Conservation (phyloP, 768 basidiomycete species). For the Coprinopsis sp. region DNA sequence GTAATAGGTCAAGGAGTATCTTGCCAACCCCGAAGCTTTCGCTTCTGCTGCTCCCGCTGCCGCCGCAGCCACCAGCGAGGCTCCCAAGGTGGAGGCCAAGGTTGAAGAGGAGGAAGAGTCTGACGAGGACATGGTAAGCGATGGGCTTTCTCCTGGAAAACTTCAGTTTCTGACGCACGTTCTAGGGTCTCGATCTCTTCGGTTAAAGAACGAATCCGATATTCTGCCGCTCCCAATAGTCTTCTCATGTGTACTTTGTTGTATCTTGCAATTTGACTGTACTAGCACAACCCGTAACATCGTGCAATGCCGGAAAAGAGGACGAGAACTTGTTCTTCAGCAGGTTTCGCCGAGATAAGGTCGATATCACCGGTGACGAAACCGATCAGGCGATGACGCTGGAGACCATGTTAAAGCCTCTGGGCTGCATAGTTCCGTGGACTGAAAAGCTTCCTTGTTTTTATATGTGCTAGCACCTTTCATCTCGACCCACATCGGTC, state of each 20-base stretch:
- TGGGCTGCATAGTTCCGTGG: no score
- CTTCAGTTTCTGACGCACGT: constrained; percentile 18
- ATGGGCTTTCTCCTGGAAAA: neutral
- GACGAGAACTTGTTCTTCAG: neutral
- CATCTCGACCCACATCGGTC: constrained; percentile 25
- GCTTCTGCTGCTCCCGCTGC: constrained; percentile 71
- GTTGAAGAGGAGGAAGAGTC: constrained; percentile 83
- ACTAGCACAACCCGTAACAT: neutral
- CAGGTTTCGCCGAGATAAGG: neutral
- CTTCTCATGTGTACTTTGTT: constrained; percentile 10
- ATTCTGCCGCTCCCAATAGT: neutral
- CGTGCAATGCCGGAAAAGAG: constrained; percentile 5
- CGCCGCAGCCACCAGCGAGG: constrained; percentile 52
- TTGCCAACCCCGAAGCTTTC: constrained; percentile 98
- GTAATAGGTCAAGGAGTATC: constrained; percentile 84
- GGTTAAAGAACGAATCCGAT: constrained; percentile 46
- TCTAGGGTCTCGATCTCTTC: constrained; percentile 90
- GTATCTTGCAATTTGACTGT: constrained; percentile 8
- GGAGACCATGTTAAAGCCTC: no score
- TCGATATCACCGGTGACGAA: neutral
- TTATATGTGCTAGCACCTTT: constrained; percentile 22
- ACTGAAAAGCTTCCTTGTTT: neutral
- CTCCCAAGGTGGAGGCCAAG: constrained; percentile 63
- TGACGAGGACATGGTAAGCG: constrained; percentile 81
- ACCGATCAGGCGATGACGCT: no score